These are phyloP conservation scores for Ceratocystis variospora DNA, from an alignment of 2,329 filamentous ascomycete genomes.

Conservation along the genomic window DNA sequence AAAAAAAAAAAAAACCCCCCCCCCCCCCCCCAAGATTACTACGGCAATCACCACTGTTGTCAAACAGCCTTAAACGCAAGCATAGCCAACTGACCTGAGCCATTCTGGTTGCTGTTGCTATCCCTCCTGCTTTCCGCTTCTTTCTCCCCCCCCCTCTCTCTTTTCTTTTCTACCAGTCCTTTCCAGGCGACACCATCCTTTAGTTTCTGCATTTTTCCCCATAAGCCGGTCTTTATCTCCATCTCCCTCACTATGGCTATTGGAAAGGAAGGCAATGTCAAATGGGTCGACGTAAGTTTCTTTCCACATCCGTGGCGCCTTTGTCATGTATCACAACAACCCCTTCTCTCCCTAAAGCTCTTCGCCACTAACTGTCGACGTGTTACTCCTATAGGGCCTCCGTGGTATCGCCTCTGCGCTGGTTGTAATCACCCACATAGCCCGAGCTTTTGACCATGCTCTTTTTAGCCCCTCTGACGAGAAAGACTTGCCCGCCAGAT, in stretches of 20 bases:
- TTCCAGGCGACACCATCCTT: neutral
- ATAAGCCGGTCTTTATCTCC: neutral
- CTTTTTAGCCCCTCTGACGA: slow-evolving; percentile 35
- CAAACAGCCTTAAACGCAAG: neutral
- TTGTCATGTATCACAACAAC: no score
- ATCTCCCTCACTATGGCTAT: slow-evolving; percentile 27
- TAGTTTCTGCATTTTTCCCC: neutral
- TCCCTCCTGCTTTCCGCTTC: neutral
- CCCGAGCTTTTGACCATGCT: slow-evolving; percentile 36
- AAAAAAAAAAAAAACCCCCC: no score
- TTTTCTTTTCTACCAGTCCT: neutral
- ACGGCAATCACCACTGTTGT: neutral
- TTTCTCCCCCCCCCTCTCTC: neutral
- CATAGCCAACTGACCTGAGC: no score
- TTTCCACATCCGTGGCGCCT: neutral
- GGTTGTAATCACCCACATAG: slow-evolving; percentile 42
- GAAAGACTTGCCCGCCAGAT: slow-evolving; percentile 32
- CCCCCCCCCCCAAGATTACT: no score
- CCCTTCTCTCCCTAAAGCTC: neutral
- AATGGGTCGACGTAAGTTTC: slow-evolving; percentile 45
- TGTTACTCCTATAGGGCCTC: slow-evolving; percentile 32
- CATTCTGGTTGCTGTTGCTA: no score
- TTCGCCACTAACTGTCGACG: neutral
- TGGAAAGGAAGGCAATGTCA: slow-evolving; percentile 37
- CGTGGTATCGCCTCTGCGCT: slow-evolving; percentile 41